Conservation (phyloP, 2,329 filamentous ascomycete genomes). For the Neopestalotiopsis sp. region DNA sequence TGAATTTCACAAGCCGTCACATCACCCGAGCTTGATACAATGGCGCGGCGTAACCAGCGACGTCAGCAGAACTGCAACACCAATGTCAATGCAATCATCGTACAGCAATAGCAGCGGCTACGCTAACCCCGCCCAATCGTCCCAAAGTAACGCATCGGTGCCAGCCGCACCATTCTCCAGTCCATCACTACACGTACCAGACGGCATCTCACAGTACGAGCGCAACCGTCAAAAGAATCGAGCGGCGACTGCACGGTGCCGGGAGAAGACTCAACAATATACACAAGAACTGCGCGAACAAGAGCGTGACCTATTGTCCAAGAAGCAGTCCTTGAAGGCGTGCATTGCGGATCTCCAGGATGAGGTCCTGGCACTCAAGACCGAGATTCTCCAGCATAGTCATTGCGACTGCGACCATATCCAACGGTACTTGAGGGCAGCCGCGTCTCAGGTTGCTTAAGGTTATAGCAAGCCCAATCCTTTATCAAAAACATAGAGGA, state of each 20-base stretch:
- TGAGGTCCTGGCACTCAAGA: slow-evolving; percentile 36
- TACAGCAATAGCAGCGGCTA: too few species aligned
- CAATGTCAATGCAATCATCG: too few species aligned
- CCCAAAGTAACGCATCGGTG: too few species aligned
- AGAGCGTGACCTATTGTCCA: slow-evolving; percentile 24
- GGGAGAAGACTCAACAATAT: slow-evolving; percentile 36
- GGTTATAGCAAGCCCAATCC: too few species aligned
- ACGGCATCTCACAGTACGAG: neutral
- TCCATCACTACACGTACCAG: too few species aligned
- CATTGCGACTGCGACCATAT: slow-evolving; percentile 34
- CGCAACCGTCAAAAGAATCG: slow-evolving; percentile 31
- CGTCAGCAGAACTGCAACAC: too few species aligned
- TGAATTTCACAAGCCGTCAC: too few species aligned
- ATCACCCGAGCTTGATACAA: too few species aligned
- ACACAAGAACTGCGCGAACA: slow-evolving; percentile 31
- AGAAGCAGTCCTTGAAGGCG: slow-evolving; percentile 27
- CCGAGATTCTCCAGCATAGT: slow-evolving; percentile 35
- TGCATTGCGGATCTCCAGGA: slow-evolving; percentile 30
- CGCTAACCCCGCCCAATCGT: too few species aligned
- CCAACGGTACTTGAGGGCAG: slow-evolving; percentile 31
- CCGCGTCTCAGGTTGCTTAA: slow-evolving; percentile 25
- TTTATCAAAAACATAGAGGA: too few species aligned
- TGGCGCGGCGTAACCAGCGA: too few species aligned
- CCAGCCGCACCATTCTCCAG: too few species aligned
- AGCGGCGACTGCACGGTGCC: slow-evolving; percentile 36